Evolutionary conservation across 164 flowering plant species (phyloP), one percentile per base, ranked within the genome.

Genomic region (Kingdonia uniflora): DNA sequence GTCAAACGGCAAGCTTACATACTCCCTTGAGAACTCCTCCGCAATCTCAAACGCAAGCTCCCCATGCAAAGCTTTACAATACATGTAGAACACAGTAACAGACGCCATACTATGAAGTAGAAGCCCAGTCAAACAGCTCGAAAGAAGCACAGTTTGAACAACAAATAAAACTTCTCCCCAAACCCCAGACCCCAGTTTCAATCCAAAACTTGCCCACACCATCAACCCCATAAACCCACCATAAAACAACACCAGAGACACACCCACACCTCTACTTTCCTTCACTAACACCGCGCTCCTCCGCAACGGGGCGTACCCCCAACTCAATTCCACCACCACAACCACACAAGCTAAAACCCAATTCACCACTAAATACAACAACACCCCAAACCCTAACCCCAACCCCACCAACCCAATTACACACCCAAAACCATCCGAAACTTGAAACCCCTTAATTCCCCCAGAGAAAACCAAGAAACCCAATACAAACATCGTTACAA

Each of bases 31-130:
- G 62, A 87, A 87, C 74, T 85, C 90, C 61, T 76, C 79, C 0
- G 75, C 84, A 49, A 87, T 77, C 70, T 81, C 95, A 47, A 55
- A 49, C 0, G 80, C 91, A 14, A 86, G 73, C 66, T 86, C 88
- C 14, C 88, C 91, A 14, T 70, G 75, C 29, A 71, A 52, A 6
- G 88, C 95, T 68, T 78, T 86, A 66, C 81, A 80, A 54, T 81
- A 76, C 84, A 80, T 68, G 38, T 78, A 86, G 59, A 86, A 29
- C 45, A 86, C 91, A 5, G 82, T 63, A 54, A 20, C 59, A 3
- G 84, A 67, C 0, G 88, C 84, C 13, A 75, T 8, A 15, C 40
- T 46, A 55, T 71, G 61, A 16, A 84, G 80, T 66, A 80, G 22
- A 26, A 77, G 0, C 49, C 68, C 0, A 37, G 66, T 73, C 17